Base-by-base conservation (phyloP, 257 asterid species). In the Plantago major region DNA sequence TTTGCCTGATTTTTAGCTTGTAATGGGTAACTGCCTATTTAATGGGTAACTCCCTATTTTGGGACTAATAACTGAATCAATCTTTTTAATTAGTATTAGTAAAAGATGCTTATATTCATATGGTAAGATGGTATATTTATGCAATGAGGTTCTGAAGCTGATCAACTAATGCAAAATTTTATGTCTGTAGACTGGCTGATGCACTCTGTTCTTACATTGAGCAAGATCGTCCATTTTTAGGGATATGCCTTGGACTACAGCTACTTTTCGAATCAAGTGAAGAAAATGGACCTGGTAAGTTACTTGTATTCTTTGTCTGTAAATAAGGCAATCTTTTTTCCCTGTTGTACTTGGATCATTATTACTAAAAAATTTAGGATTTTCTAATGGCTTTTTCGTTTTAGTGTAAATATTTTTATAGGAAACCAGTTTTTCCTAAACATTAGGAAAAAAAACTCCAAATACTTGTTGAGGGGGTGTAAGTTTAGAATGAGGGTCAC, bases 231-330 rank as follows among this genome's bases (percentile, higher is more conserved):
- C 96, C 97, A 17, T 92, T 89, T 74, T 81, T 92, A 52, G 99
- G 99, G 71, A 92, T 92, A 65, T 92, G 99, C 69, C 97, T 92
- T 75, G 99, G 99, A 63, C 64, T 92, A 78, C 99, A 92, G 78
- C 86, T 92, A 68, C 96, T 92, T 65, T 92, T 92, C 73, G 99
- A 92, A 71, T 89, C 97, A 11, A 92, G 99, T 38, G 90, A 81
- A 66, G 99, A 92, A 80, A 89, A 92, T 67, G 99, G 97, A 62
- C 93, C 84, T 69, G 99, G 97, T 91, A 68, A 71, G 10, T 28
- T 11, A 6, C 38, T 66, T 46, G 18, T 52, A 0, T 33, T 5
- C 40, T 33, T 7, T 33, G 40, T 33, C 40, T 33, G 40, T 7
- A 33, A 33, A 33, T 33, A 33, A 5, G 11, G 18, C 57, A 14